Conservation (phyloP, 306 rosid genomes). For the Trifolium pratense region DNA sequence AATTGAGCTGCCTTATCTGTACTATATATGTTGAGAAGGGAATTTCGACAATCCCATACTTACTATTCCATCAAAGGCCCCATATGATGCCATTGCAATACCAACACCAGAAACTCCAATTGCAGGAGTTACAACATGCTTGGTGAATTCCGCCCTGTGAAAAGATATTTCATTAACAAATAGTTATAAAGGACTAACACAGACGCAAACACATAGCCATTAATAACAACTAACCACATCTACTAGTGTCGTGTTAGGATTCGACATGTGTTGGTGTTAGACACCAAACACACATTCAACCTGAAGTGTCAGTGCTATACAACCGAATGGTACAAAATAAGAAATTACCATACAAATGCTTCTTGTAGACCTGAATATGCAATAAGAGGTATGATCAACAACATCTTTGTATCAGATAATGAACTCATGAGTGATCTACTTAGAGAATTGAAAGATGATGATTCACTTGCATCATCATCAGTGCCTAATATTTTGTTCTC, state of each 20-base stretch:
- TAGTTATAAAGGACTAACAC: neutral
- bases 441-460: conserved; percentile 56
- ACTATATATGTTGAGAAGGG: too few relatives aligned
- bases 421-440: conserved; percentile 60
- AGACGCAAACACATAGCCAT: too few relatives aligned
- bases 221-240: too few relatives aligned
- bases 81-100: conserved; percentile 89
- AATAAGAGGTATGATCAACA: conserved; percentile 82
- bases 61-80: conserved; percentile 92
- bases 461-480: conserved; percentile 45
- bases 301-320: neutral
- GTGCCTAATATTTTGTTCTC: conserved; percentile 47
- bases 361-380: conserved; percentile 94
- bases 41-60: conserved; percentile 54
- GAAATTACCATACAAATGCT: conserved; percentile 91
- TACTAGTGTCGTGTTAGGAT: too few relatives aligned
- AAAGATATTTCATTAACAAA: conserved; percentile 33
- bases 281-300: neutral
- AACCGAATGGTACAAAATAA: conserved; percentile 8
- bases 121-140: conserved; percentile 73
- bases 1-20: too few relatives aligned
- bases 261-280: neutral
- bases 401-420: conserved; percentile 65
- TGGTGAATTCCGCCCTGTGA: conserved; percentile 82
- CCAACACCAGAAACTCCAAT: conserved; percentile 94